Percentiles rank a stretch among this genome's conserved stretches.
phyloP scores from a whole-genome alignment of 768 basidiomycete species.

The Termitomyces sp. region DNA sequence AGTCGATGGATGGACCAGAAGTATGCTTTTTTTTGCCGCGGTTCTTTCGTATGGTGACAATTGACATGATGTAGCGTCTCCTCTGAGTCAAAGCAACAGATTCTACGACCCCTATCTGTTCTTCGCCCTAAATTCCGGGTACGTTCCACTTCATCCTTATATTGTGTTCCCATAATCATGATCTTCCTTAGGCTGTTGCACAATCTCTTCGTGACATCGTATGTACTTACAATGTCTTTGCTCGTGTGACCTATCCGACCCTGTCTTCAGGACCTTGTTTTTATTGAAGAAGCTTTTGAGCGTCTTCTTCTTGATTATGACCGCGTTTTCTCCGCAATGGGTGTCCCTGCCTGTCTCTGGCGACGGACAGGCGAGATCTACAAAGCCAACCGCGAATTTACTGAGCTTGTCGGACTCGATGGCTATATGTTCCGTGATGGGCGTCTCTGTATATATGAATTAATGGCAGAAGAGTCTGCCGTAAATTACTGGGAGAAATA shows the following conservation, averaged over 20 bases:
- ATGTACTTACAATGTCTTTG: slow-evolving; percentile 15
- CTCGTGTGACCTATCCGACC: neutral
- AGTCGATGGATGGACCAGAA: slow-evolving; percentile 95
- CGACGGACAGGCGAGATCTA: slow-evolving; percentile 96
- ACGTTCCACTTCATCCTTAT: slow-evolving; percentile 16
- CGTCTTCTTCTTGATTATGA: slow-evolving; percentile 93
- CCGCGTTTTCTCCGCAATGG: slow-evolving; percentile 91
- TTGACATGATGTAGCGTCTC: slow-evolving; percentile 53
- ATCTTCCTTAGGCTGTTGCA: slow-evolving; percentile 54
- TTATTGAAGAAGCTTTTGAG: slow-evolving; percentile 98
- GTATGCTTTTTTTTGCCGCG: slow-evolving; percentile 32
- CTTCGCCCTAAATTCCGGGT: slow-evolving; percentile 83
- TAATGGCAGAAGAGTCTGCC: slow-evolving; percentile 96
- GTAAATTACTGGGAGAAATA: slow-evolving; percentile 99
- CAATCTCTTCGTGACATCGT: slow-evolving; percentile 83
- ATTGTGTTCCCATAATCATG: neutral
- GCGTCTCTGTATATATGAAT: slow-evolving; percentile 91
- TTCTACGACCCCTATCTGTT: slow-evolving; percentile 82
- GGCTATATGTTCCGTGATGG: slow-evolving; percentile 91
- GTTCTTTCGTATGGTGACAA: neutral
- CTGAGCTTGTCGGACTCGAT: slow-evolving; percentile 83
- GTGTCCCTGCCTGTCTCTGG: slow-evolving; percentile 96
- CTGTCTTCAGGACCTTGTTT: slow-evolving; percentile 71
- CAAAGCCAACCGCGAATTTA: slow-evolving; percentile 95
- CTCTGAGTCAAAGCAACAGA: slow-evolving; percentile 86